Evolutionary conservation across 129 eudicot genomes (phyloP).

Genomic region (Chrysanthemum lavandulifolium): DNA sequence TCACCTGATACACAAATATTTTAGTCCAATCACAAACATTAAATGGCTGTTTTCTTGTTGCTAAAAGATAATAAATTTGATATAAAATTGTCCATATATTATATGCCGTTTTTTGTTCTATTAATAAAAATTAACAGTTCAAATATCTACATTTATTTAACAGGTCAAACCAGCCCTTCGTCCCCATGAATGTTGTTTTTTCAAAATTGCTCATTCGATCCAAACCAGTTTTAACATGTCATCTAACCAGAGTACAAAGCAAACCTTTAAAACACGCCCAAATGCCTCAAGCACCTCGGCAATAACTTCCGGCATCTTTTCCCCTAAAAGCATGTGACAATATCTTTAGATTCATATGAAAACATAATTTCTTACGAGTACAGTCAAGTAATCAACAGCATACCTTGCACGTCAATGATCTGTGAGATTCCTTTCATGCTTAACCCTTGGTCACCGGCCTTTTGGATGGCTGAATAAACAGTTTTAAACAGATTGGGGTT

Average conservation of each 20-base stretch:
- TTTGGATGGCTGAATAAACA: slow-evolving; percentile 65
- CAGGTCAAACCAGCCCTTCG: no score
- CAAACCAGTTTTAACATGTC: no score
- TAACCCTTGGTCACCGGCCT: slow-evolving; percentile 95
- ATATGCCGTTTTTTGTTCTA: no score
- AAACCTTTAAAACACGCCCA: slow-evolving; percentile 75
- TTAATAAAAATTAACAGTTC: no score
- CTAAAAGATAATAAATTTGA: no score
- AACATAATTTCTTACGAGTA: neutral
- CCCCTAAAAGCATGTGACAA: slow-evolving; percentile 40
- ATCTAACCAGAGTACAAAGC: neutral
- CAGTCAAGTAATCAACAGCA: neutral
- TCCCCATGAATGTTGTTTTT: no score
- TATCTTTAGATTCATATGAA: slow-evolving; percentile 16
- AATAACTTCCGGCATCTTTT: slow-evolving; percentile 47
- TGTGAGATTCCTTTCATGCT: slow-evolving; percentile 56
- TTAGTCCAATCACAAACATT: no score
- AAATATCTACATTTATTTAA: no score
- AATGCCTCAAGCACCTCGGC: slow-evolving; percentile 79
- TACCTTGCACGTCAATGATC: slow-evolving; percentile 46
- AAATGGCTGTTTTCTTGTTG: no score
- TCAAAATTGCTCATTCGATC: no score
- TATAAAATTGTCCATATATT: no score
- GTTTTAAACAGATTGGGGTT: slow-evolving; percentile 50
- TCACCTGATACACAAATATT: slow-evolving; percentile 45